These are phyloP conservation scores for Tylopilus balloui DNA, from an alignment of 768 basidiomycete genomes.

Conservation along the genomic window DNA sequence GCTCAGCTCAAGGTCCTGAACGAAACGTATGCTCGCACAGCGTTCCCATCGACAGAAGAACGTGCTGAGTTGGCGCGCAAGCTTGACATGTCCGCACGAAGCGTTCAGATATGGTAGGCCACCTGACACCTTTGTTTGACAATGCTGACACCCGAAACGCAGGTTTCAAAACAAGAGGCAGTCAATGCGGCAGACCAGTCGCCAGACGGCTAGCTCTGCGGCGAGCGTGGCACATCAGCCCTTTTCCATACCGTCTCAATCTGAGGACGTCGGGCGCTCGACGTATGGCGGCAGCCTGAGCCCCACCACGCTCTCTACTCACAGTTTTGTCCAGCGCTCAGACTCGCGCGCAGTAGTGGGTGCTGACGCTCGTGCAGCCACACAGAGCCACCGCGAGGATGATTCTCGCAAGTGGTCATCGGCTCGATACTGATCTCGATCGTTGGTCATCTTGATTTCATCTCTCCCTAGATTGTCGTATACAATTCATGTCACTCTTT, in stretches of 20 bases:
- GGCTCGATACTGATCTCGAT: conserved; percentile 42
- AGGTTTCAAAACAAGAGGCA: conserved; percentile 90
- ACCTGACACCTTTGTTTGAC: conserved; percentile 10
- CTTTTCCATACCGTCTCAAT: conserved; percentile 40
- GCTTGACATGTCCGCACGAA: conserved; percentile 78
- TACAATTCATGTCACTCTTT: conserved; percentile 33
- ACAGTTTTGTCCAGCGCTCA: conserved; percentile 39
- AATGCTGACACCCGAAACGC: conserved; percentile 22
- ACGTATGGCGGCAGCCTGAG: conserved; percentile 35
- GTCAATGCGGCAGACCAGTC: conserved; percentile 73
- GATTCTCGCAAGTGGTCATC: conserved; percentile 50
- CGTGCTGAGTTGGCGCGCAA: conserved; percentile 70
- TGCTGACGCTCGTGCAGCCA: conserved; percentile 23
- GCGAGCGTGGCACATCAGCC: conserved; percentile 45
- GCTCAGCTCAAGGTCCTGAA: conserved; percentile 77
- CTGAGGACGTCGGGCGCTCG: conserved; percentile 30
- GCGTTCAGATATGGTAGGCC: conserved; percentile 80
- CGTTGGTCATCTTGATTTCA: conserved; percentile 33
- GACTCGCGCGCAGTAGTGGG: conserved; percentile 38
- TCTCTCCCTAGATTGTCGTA: conserved; percentile 32
- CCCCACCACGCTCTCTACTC: conserved; percentile 26
- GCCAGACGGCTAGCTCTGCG: conserved; percentile 50
- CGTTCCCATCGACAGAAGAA: conserved; percentile 86
- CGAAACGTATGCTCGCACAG: conserved; percentile 74
- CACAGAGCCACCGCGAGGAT: conserved; percentile 41